Evolutionary conservation across 768 basidiomycete species (phyloP), one percentile per base, ranked within the genome.

Genomic region (Naematelia aurantialba): DNA sequence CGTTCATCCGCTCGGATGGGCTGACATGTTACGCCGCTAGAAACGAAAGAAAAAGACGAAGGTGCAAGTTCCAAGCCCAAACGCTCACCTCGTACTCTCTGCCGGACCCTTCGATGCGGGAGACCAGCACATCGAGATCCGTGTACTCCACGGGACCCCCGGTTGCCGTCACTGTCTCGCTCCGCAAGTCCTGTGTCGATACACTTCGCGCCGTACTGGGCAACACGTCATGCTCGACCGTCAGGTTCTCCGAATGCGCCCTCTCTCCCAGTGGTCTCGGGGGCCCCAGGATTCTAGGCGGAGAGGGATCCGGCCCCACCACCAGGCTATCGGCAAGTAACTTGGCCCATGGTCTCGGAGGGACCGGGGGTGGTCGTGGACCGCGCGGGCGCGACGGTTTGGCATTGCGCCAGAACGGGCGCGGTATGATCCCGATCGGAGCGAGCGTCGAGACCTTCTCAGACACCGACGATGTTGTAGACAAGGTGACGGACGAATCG

Each of bases 11-110:
- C n/a, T n/a, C n/a, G n/a, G n/a, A n/a, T n/a, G n/a, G n/a, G n/a
- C n/a, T n/a, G n/a, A n/a, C n/a, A n/a, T 14, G 47, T 49, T 11
- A 5, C 11, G 17, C 17, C 27, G 3, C 54, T 3, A 8, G 4
- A 42, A 8, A 19, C 4, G 47, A 30, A 29, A 21, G 60, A 21
- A 13, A 12, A 21, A 25, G 45, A 44, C 39, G n/a, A 4, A 10
- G 10, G 26, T 61, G 56, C 60, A 14, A 68, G 19, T 12, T 19
- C 12, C 42, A 12, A 12, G 42, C 19, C 12, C 19, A 44, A 12
- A 44, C 17, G 79, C 85, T 80, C 75, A 87, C 87, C 74, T 89
- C 87, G 74, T 86, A 87, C 67, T 85, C 80, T 14, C 79, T 68
- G 17, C 84, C 84, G 63, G 83, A 80, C 30, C 79, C 74, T 21